phyloP scores from a whole-genome alignment of 2,329 filamentous ascomycete genomes.

The Epichloe gansuensis region DNA sequence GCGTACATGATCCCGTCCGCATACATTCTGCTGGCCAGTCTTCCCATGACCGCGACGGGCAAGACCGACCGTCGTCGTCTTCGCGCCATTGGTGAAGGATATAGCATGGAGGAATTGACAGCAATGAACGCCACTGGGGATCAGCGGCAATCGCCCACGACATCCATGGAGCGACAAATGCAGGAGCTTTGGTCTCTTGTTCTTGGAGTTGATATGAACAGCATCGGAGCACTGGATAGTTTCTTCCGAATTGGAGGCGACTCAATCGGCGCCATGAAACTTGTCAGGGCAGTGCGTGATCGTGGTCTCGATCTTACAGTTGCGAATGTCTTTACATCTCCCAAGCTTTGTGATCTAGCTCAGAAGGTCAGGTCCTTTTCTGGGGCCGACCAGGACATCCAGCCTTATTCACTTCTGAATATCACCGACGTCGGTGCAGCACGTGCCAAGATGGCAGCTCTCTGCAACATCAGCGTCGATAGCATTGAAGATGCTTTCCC shows the following conservation, averaged over 20 bases:
- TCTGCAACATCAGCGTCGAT: background rate
- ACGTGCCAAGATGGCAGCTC: background rate
- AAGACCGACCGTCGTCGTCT: constrained; percentile 9
- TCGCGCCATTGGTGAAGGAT: background rate
- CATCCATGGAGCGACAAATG: constrained; percentile 1
- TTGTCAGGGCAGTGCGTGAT: background rate
- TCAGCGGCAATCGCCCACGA: background rate
- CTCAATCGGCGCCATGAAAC: constrained; percentile 15
- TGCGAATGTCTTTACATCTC: constrained; percentile 2
- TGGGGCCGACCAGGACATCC: background rate
- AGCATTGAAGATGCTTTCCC: constrained; percentile 6
- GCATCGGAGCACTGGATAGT: constrained; percentile 8
- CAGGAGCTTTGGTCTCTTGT: constrained; percentile 9
- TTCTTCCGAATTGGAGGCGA: constrained; percentile 21
- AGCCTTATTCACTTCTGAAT: background rate
- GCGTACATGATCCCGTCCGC: constrained; percentile 10
- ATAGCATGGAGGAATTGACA: background rate
- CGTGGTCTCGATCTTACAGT: constrained; percentile 11
- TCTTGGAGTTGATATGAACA: constrained; percentile 2
- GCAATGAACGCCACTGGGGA: background rate
- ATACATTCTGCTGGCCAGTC: constrained; percentile 8
- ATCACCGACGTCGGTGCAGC: background rate
- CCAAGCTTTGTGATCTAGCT: background rate
- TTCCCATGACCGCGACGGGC: constrained; percentile 7
- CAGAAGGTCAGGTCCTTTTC: background rate